Base-by-base conservation (phyloP, 352 stramenopile species). In the Phytophthora boehmeriae region DNA sequence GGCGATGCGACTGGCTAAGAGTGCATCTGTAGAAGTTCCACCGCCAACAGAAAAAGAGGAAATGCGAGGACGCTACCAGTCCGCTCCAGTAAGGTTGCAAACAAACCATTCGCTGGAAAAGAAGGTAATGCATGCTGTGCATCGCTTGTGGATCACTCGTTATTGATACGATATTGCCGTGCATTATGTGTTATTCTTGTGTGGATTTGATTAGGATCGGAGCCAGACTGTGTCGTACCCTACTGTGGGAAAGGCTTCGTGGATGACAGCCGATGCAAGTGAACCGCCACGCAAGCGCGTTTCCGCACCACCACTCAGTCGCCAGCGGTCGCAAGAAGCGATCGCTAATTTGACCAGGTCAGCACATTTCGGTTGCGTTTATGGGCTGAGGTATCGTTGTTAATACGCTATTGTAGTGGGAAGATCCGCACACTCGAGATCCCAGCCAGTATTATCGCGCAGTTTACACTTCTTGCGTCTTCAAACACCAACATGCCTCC, bases 391-490 rank as follows among this genome's bases (percentile, higher is more conserved):
- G 35, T 30, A 5, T 34, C 55, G 13, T 13, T 43, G 44, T 46
- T 73, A 73, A 66, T 46, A 13, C 10, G 27, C 35, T 28, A 22
- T 13, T 39, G 13, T 47, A 92, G 80, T 45, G 80, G 78, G 2
- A 89, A 78, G 23, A 80, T 86, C 41, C 81, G 86, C 1, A 75
- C 52, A 5, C 63, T 94, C 16, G 79, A 90, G 54, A 89, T 97
- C 25, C 88, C 89, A 16, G 79, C 73, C 20, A 74, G 59, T 5
- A 71, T 97, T 23, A 86, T 95, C 8, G 63, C 66, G 16, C 68
- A 93, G 59, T 97, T 97, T 49, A 92, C 83, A 10, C 54, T 75
- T 10, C 75, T 97, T 38, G 86, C 88, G n/a, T 75, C 80, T 6
- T 75, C 82, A 11, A 96, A 97, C 62, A 96, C 88, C 5, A 81